Evolutionary conservation across 2,329 filamentous ascomycete genomes (phyloP).

Genomic region (Xylaria sp.): DNA sequence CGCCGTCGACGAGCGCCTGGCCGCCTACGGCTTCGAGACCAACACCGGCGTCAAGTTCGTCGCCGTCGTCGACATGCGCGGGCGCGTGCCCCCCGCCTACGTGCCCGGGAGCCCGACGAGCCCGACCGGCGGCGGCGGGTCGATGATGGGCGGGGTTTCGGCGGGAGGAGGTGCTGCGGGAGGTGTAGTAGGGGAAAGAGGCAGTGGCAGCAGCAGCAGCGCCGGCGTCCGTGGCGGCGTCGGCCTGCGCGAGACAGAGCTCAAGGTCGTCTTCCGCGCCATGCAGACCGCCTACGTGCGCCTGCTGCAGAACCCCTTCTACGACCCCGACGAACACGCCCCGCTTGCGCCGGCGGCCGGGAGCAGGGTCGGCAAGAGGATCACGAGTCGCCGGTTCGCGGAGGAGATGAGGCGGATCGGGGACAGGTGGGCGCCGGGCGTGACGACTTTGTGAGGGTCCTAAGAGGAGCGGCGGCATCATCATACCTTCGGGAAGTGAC

Average conservation of each 20-base stretch:
- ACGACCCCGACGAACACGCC: conserved; percentile 83
- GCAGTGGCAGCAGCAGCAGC: conserved; percentile 22
- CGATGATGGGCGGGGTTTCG: conserved; percentile 8
- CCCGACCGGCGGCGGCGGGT: conserved; percentile 15
- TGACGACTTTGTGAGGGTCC: conserved; percentile 56
- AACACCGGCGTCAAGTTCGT: conserved; percentile 94
- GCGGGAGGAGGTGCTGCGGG: neutral
- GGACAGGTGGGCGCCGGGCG: conserved; percentile 78
- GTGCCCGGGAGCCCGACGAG: conserved; percentile 36
- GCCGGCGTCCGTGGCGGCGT: conserved; percentile 49
- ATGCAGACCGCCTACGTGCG: conserved; percentile 91
- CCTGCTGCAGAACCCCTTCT: conserved; percentile 92
- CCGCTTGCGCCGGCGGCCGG: conserved; percentile 47
- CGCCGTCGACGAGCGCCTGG: conserved; percentile 88
- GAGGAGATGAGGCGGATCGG: conserved; percentile 85
- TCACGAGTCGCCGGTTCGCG: conserved; percentile 79
- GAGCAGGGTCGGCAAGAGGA: conserved; percentile 65
- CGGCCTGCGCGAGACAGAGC: conserved; percentile 80
- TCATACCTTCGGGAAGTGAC: neutral
- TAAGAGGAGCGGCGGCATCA: neutral
- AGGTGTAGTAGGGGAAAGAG: neutral
- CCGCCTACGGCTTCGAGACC: conserved; percentile 94
- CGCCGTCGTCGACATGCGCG: conserved; percentile 88
- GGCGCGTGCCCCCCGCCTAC: conserved; percentile 49
- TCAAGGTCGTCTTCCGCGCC: conserved; percentile 87